These are phyloP conservation scores for Coemansia sp. DNA, from an alignment of 192 early-diverging fungal species.

Conservation along the genomic window DNA sequence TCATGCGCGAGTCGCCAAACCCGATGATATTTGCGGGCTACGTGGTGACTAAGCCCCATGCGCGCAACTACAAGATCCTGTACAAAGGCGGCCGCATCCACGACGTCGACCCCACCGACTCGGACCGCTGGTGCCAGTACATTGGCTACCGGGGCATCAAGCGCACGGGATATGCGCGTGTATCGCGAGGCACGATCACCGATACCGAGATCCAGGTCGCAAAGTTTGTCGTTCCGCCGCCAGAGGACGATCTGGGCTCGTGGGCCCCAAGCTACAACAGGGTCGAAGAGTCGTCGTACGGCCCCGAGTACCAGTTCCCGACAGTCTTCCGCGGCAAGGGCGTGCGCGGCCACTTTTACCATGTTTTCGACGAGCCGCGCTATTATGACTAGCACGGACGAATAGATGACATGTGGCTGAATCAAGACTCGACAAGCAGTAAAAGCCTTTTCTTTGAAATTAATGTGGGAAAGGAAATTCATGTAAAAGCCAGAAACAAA, in stretches of 20 bases:
- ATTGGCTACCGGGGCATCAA: slow-evolving; percentile 74
- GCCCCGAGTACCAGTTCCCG: slow-evolving; percentile 61
- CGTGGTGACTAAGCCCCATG: slow-evolving; percentile 70
- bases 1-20: slow-evolving; percentile 70
- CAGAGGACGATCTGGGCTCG: slow-evolving; percentile 19
- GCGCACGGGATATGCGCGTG: slow-evolving; percentile 69
- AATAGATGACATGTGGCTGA: too few species aligned
- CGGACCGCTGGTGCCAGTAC: slow-evolving; percentile 83
- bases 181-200: slow-evolving; percentile 75
- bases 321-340: slow-evolving; percentile 64
- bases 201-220: slow-evolving; percentile 82
- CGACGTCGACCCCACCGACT: slow-evolving; percentile 73
- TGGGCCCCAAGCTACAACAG: slow-evolving; percentile 59
- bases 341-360: slow-evolving; percentile 70
- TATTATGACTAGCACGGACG: slow-evolving; percentile 70
- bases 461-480: too few species aligned
- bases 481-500: too few species aligned
- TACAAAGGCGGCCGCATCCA: slow-evolving; percentile 65
- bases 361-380: slow-evolving; percentile 74
- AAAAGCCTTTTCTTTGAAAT: too few species aligned
- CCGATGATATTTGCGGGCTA: slow-evolving; percentile 80
- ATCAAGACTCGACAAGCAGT: too few species aligned
- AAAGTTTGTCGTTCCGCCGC: slow-evolving; percentile 62
- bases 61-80: slow-evolving; percentile 62
- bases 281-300: slow-evolving; percentile 57